Evolutionary conservation across 1,284 basidiomycete species (phyloP).

Genomic region (Stygiomarasmius scandens): DNA sequence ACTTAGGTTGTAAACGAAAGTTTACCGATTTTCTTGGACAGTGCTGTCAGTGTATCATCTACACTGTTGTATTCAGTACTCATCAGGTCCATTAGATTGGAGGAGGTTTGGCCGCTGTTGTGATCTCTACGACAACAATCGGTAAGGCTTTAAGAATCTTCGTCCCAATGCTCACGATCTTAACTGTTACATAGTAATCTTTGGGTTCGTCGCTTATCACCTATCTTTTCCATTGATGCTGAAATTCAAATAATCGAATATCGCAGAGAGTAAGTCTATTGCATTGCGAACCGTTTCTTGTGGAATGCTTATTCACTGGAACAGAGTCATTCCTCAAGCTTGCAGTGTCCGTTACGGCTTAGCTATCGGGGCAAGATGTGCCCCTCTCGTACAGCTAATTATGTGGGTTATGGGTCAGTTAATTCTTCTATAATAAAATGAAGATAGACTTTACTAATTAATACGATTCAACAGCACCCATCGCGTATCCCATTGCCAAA

Average conservation of each 20-base stretch:
- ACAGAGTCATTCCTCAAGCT: conserved; percentile 85
- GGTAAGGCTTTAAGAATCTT: conserved; percentile 45
- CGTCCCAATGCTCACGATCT: background rate
- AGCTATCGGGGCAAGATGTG: conserved; percentile 83
- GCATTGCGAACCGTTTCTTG: background rate
- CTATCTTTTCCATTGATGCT: no score
- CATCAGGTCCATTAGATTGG: conserved; percentile 11
- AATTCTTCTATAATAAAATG: background rate
- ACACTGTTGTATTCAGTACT: background rate
- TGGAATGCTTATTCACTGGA: no score
- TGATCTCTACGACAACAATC: conserved; percentile 68
- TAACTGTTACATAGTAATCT: no score
- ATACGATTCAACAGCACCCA: conserved; percentile 53
- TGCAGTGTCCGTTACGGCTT: conserved; percentile 92
- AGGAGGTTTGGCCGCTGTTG: conserved; percentile 19
- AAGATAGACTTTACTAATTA: conserved; percentile 3
- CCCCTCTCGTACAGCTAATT: conserved; percentile 76
- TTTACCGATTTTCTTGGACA: conserved; percentile 19
- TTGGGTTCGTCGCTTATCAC: conserved; percentile 75
- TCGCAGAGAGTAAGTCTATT: background rate
- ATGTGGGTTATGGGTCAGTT: conserved; percentile 78
- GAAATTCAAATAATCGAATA: no score
- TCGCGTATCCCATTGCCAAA: conserved; percentile 88
- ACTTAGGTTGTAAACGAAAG: conserved; percentile 21
- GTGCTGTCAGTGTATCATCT: conserved; percentile 11